Evolutionary conservation across 306 rosid species (phyloP), one percentile per base, ranked within the genome.

Genomic region (Senna tora): DNA sequence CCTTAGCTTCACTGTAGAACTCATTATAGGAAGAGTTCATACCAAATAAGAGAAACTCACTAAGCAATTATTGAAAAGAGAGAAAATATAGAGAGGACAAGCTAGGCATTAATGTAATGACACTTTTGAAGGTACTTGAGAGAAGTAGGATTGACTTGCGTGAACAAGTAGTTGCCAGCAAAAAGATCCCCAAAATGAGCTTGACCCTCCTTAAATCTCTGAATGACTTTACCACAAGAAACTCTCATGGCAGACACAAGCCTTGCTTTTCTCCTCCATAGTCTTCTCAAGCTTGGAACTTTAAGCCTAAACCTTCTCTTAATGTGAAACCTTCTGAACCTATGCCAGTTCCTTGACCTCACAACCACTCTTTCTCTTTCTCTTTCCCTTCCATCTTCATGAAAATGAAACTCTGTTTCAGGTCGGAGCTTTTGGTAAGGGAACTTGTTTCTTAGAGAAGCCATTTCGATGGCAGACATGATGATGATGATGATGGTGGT

Each of bases 351-450:
- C 64, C 60, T 83, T 28, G 81, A 43, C 61, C 78, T 80, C 16
- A 36, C 47, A 39, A 47, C 28, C 65, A 58, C 75, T 25, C 75
- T 77, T 19, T 58, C 50, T 3, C 71, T 45, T 7, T 69, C 75
- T 25, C 75, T 77, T 19, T 58, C 50, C 2, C 71, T 45, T 7
- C 65, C 76, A 34, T 80, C 80, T 5, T 55, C 75, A 51, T 47
- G 59, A 51, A 0, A 22, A 51, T 47, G 59, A 51, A 0, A 22
- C n/a, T 56, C 86, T 13, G 9, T 65, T 47, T 77, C 84, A 9
- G 58, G 76, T 33, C 41, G 80, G 9, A 90, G 86, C 65, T 45
- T 88, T 39, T 75, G 87, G 88, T 90, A 90, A 54, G 85, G 71
- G 68, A 77, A 72, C 67, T 71, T 87, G 75, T n/a, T n/a, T n/a